Percentiles rank a stretch among this genome's conserved stretches.
Conservation (phyloP, 2,329 filamentous ascomycete species). For the Claviceps purpurea region DNA sequence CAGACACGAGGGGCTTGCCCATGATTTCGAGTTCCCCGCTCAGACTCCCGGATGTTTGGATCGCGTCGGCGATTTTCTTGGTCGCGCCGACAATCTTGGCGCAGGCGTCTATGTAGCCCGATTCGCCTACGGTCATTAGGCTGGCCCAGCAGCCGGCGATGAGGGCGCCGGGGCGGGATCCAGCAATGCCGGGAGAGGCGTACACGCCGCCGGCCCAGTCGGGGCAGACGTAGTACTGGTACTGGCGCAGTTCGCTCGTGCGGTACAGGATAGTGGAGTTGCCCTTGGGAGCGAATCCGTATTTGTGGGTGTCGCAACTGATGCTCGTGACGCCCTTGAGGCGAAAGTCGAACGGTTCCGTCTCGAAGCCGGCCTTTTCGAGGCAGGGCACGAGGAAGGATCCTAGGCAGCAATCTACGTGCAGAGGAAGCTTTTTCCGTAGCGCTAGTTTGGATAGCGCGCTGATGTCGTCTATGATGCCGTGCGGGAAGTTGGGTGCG, state of each 20-base stretch:
- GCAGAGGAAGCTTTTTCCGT: constrained; percentile 69
- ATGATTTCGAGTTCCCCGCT: constrained; percentile 63
- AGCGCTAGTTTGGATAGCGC: constrained; percentile 71
- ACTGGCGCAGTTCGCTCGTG: constrained; percentile 59
- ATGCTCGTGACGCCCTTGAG: constrained; percentile 91
- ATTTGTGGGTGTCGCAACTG: constrained; percentile 96
- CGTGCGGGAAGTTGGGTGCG: constrained; percentile 94
- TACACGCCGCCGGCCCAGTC: constrained; percentile 96
- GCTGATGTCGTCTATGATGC: constrained; percentile 91
- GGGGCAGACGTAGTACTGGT: constrained; percentile 93
- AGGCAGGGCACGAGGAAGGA: constrained; percentile 92
- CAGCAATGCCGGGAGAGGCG: constrained; percentile 81
- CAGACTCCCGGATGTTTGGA: constrained; percentile 56
- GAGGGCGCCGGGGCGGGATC: constrained; percentile 79
- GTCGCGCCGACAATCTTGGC: constrained; percentile 76
- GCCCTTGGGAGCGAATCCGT: constrained; percentile 95
- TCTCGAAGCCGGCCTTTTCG: constrained; percentile 83
- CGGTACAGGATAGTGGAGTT: constrained; percentile 92
- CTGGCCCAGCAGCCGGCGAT: constrained; percentile 95
- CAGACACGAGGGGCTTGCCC: constrained; percentile 75
- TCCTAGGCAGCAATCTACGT: constrained; percentile 95
- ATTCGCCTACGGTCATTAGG: constrained; percentile 76
- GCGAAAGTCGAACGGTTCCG: constrained; percentile 82
- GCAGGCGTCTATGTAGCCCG: constrained; percentile 78
- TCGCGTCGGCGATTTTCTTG: constrained; percentile 66